These are phyloP conservation scores for Peronospora tabacina DNA, from an alignment of 352 stramenopile genomes.

Conservation along the genomic window DNA sequence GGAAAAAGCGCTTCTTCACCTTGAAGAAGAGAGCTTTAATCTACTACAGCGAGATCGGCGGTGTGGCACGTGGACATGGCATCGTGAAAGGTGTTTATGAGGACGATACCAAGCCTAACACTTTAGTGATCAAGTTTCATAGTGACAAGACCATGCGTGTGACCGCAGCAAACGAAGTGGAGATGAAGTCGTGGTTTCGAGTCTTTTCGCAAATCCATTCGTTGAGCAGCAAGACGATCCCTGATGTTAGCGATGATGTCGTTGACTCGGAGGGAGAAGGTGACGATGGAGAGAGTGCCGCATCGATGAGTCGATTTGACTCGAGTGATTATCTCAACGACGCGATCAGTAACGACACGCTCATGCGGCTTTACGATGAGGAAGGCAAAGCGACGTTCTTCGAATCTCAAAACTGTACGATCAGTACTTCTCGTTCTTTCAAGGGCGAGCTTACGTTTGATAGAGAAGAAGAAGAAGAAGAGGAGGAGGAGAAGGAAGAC, in stretches of 20 bases:
- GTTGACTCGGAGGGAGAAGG: constrained; percentile 18
- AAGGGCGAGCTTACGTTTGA: constrained; percentile 55
- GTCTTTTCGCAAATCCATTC: constrained; percentile 27
- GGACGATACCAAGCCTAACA: constrained; percentile 44
- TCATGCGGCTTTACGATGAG: constrained; percentile 42
- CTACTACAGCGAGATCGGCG: constrained; percentile 60
- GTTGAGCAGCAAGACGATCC: constrained; percentile 17
- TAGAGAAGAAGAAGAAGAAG: constrained; percentile 30
- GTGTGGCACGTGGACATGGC: constrained; percentile 51
- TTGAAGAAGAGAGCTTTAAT: constrained; percentile 62
- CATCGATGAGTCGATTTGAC: constrained; percentile 32
- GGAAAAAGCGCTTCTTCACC: constrained; percentile 71
- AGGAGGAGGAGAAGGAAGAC: constrained; percentile 33
- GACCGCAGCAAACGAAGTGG: constrained; percentile 19
- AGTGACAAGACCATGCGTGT: constrained; percentile 34
- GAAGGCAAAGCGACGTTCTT: constrained; percentile 29
- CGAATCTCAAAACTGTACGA: constrained; percentile 11
- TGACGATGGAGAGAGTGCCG: constrained; percentile 13
- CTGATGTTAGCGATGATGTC: constrained; percentile 22
- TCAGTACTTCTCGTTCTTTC: constrained; percentile 29
- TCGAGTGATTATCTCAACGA: constrained; percentile 66
- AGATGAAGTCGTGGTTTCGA: constrained; percentile 44
- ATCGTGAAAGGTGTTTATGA: constrained; percentile 36
- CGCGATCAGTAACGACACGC: constrained; percentile 67
- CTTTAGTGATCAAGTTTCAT: constrained; percentile 37